Evolutionary conservation across 495 filamentous ascomycete species (phyloP), one percentile per base, ranked within the genome.

Genomic region (Chaetomidium leptoderma): DNA sequence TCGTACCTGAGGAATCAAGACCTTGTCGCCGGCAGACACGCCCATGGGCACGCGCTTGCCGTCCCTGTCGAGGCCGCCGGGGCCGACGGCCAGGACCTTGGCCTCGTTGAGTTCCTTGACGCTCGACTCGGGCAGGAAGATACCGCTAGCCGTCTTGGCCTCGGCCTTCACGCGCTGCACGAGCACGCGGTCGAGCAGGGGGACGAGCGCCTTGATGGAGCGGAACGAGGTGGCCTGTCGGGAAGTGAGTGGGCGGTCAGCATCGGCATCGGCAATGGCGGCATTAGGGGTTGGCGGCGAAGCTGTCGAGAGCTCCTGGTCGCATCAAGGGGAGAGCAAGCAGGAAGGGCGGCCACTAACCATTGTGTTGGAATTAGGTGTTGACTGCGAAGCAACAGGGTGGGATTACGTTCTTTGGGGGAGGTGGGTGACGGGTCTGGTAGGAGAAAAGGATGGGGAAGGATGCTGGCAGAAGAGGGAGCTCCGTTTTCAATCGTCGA

Each of bases 101-200:
- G 90, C 93, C 81, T 97, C 93, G 76, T 95, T 96, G 74, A 97
- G 83, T 73, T 99, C 93, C 84, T 99, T 97, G 64, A 97, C 91
- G 70, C 85, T 88, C 70, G 85, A 90, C 81, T 99, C 95, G 58
- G 93, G 93, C 61, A 99, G 89, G 83, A 92, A 96, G 81, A 99
- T 92, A 65, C 93, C 93, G 64, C 84, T 83, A 62, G 93, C 90
- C 30, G 93, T 99, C 81, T 97, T 96, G 66, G 91, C 68, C 75
- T 97, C 95, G 68, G 92, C 87, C 78, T 97, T 97, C 80, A 97
- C 79, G 74, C 93, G 89, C 85, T 99, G 93, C 64, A 99, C 90
- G 58, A 99, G 85, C 64, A 99, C 90, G 71, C 93, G 93, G 86
- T 99, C 93, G 74, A 99, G 85, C 66, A 99, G 92, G 55, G 93